phyloP scores from a whole-genome alignment of 2,329 filamentous ascomycete species.

The Epichloe uncinata region DNA sequence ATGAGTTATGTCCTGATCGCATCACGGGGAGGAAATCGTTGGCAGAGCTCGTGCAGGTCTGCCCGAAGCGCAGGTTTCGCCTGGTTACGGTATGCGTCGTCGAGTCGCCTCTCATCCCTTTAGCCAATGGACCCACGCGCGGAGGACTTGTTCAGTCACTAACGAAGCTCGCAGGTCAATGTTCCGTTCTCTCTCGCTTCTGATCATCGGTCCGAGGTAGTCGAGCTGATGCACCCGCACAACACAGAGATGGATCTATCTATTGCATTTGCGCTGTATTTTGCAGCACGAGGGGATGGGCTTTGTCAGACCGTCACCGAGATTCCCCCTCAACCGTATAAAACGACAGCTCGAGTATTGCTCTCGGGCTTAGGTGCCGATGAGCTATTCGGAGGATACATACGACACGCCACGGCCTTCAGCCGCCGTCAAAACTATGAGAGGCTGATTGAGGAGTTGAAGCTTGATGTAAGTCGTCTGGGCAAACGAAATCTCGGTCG shows the following conservation, averaged over 20 bases:
- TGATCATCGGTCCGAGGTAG: constrained; percentile 53
- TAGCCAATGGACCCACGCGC: too few species aligned
- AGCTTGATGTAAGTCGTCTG: constrained; percentile 71
- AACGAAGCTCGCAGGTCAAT: constrained; percentile 42
- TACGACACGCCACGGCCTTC: constrained; percentile 69
- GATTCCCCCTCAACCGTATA: constrained; percentile 32
- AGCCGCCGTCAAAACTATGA: constrained; percentile 46
- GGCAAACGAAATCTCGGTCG: constrained; percentile 90
- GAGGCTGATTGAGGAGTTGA: constrained; percentile 68
- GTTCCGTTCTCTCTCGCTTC: constrained; percentile 66
- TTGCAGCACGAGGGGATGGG: constrained; percentile 67
- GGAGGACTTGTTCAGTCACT: background rate
- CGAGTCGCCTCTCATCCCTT: background rate
- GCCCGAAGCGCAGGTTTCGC: constrained; percentile 62
- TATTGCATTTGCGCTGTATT: constrained; percentile 87
- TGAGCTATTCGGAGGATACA: constrained; percentile 90
- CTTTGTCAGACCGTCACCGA: constrained; percentile 21
- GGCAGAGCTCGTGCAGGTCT: constrained; percentile 56
- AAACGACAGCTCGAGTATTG: constrained; percentile 65
- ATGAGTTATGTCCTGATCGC: constrained; percentile 81
- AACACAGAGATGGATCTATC: constrained; percentile 99
- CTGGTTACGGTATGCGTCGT: constrained; percentile 52
- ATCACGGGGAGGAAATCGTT: constrained; percentile 73
- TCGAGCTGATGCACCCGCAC: constrained; percentile 76
- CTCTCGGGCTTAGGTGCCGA: constrained; percentile 90